Conservation (phyloP, 108 stramenopile species). For the Poteriospumella lacustris region DNA sequence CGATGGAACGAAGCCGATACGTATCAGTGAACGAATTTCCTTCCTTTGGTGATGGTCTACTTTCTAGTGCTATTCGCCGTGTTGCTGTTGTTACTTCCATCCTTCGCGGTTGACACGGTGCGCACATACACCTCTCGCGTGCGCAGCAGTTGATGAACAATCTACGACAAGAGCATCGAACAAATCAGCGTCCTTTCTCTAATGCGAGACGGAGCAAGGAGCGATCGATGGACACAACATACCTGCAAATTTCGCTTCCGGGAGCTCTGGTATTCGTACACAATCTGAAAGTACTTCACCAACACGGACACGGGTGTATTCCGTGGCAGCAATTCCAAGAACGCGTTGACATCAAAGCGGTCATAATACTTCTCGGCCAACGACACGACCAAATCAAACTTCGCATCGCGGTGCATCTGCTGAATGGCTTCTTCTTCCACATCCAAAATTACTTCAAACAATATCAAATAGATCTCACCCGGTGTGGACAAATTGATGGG, state of each 20-base stretch:
- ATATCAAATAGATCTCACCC: neutral
- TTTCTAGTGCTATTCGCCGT: too few species aligned
- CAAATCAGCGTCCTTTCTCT: neutral
- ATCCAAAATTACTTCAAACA: neutral
- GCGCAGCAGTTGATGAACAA: slow-evolving; percentile 25
- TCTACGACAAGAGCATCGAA: neutral
- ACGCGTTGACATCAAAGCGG: neutral
- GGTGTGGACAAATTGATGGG: neutral
- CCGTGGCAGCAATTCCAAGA: slow-evolving; percentile 4
- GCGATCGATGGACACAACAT: too few species aligned
- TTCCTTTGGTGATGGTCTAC: too few species aligned
- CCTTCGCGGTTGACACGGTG: too few species aligned
- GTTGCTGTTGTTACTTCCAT: too few species aligned
- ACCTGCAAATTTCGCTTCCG: slow-evolving; percentile 20
- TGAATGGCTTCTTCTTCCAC: neutral
- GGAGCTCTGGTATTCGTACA: neutral
- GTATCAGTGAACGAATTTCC: too few species aligned
- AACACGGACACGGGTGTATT: neutral
- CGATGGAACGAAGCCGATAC: too few species aligned
- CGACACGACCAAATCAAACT: neutral
- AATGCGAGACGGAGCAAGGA: neutral
- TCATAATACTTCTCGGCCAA: slow-evolving; percentile 27
- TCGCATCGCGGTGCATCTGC: neutral
- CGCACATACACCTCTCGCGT: slow-evolving; percentile 7
- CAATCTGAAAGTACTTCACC: neutral